phyloP scores from a whole-genome alignment of 805 yeast species.

The Yarrowia sp. region DNA sequence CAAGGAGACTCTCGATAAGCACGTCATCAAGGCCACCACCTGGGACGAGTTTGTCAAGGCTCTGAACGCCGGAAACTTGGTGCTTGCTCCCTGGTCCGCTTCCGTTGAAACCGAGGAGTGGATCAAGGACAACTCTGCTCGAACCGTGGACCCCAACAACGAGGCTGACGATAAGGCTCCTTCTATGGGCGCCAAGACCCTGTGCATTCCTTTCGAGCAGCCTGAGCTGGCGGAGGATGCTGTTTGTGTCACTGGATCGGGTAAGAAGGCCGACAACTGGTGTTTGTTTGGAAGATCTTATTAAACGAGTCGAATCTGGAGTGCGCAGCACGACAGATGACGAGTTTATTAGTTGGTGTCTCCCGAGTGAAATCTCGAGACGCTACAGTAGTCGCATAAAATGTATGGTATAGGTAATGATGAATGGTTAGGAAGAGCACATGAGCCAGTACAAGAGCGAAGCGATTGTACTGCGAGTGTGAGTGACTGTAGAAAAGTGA shows the following conservation, averaged over 20 bases:
- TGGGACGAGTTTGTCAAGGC: slow-evolving; percentile 94
- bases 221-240: slow-evolving; percentile 76
- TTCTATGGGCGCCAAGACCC: slow-evolving; percentile 98
- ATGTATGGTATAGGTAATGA: slow-evolving; percentile 16
- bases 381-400: not conserved
- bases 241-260: slow-evolving; percentile 81
- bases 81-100: slow-evolving; percentile 98
- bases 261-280: slow-evolving; percentile 68
- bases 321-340: not conserved
- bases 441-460: not conserved
- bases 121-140: slow-evolving; percentile 84
- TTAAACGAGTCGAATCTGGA: slow-evolving; percentile 40
- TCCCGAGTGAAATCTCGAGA: too few species aligned
- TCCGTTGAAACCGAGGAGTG: slow-evolving; percentile 91
- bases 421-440: not conserved
- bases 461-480: too few species aligned
- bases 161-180: slow-evolving; percentile 97
- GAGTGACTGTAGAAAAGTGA: too few species aligned
- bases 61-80: slow-evolving; percentile 84
- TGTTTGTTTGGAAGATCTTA: slow-evolving; percentile 98
- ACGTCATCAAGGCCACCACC: slow-evolving; percentile 74
- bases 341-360: not conserved
- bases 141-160: slow-evolving; percentile 71
- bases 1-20: slow-evolving; percentile 76
- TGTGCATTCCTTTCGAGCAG: slow-evolving; percentile 94